Evolutionary conservation across 108 stramenopile species (phyloP), one percentile per base, ranked within the genome.

Genomic region (Cyclotella cryptica): DNA sequence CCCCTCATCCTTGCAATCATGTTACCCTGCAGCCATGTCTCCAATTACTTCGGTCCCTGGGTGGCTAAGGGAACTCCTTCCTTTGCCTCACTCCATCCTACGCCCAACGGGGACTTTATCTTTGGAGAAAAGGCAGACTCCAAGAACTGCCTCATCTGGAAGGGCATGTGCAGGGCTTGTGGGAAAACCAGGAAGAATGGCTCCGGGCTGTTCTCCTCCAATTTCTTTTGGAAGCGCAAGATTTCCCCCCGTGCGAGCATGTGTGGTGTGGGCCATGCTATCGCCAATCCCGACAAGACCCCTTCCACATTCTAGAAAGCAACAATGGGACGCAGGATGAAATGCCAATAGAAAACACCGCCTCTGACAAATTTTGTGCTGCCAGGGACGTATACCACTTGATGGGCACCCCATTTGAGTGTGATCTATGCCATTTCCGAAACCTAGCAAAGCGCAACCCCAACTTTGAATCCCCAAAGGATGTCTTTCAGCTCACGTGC

Each of bases 221-320:
- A 58, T 58, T 28, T 58, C 57, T 58, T 58, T 13, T 14, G 17
- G 24, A 13, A 29, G 14, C 57, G 28, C 6, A 9, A 29, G 28
- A 58, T 19, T 52, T 52, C 51, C 51, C 51, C 51, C 51, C 1
- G 51, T 52, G 51, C 51, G 8, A 52, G 57, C 6, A 29, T 58
- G 57, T 58, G 6, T 58, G 57, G 57, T 58, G 57, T 14, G 28
- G 57, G 6, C 19, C 3, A 1, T 58, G 57, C 57, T 58, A 58
- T 29, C 14, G 28, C 19, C 27, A 21, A 21, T 5, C 28, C 19
- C 13, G 1, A 14, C 4, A 1, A 26, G 28, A 58, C 57, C 14
- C 57, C 27, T 58, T 28, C 57, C 57, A 5, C 14, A 26, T 4
- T 14, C 28, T 58, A 3, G 27, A 58, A 58, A 29, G 9, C 24